Evolutionary conservation across 1,284 basidiomycete genomes (phyloP).

Genomic region (Rugiboletus extremiorientalis): DNA sequence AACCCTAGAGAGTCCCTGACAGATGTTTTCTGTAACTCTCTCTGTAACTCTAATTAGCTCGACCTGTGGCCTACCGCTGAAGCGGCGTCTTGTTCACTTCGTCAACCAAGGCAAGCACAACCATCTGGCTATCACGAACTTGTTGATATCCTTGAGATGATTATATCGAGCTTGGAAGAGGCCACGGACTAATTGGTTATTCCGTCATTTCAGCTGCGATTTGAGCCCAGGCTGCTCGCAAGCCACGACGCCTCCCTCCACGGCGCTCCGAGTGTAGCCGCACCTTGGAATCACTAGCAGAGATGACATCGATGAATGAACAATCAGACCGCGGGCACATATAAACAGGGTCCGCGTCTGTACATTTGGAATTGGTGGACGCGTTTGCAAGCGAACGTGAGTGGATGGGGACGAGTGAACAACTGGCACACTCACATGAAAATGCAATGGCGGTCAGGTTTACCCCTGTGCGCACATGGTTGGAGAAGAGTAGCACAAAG

Average conservation of each 20-base stretch:
- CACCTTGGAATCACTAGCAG: too few species aligned
- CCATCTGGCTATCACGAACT: not conserved
- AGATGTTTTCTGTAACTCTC: not conserved
- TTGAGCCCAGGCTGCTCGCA: not conserved
- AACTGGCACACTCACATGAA: not conserved
- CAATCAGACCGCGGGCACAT: not conserved
- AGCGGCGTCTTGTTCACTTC: too few species aligned
- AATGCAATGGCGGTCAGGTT: not conserved
- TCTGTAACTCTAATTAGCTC: not conserved
- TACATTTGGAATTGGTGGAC: too few species aligned
- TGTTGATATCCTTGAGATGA: not conserved
- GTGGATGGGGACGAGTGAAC: not conserved
- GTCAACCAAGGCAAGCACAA: not conserved
- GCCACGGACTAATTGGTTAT: not conserved
- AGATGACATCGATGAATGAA: not conserved
- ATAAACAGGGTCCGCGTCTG: too few species aligned
- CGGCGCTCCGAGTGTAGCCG: not conserved
- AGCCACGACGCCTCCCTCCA: not conserved
- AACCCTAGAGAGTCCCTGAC: constrained; percentile 1
- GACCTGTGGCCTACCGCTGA: not conserved
- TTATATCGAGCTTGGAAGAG: not conserved
- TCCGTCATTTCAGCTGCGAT: not conserved
- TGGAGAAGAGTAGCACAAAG: too few species aligned
- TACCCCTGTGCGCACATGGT: not conserved
- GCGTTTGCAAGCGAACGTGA: not conserved